phyloP scores from a whole-genome alignment of 2,329 filamentous ascomycete genomes.

The Mollisia scopiformis region DNA sequence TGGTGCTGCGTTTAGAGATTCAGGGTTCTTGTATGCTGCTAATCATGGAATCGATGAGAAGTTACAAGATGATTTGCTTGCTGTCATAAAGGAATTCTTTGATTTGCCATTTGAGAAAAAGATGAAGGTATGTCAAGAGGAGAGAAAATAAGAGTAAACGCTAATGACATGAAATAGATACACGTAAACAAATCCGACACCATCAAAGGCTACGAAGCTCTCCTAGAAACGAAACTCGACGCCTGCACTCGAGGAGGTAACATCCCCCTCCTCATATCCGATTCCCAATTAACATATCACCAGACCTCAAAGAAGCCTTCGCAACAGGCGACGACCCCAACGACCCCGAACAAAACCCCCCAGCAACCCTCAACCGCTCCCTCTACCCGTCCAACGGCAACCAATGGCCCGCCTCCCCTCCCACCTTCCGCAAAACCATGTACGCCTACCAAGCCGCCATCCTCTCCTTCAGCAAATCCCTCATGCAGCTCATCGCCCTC shows the following conservation, averaged over 20 bases:
- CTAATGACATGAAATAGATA: neutral
- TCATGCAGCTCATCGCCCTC: slow-evolving; percentile 55
- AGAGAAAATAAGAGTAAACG: neutral
- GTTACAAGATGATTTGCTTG: slow-evolving; percentile 17
- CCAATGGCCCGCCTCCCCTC: slow-evolving; percentile 77
- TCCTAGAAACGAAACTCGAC: slow-evolving; percentile 35
- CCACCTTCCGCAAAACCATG: slow-evolving; percentile 47
- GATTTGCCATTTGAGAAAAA: slow-evolving; percentile 29
- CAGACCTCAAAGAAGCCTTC: slow-evolving; percentile 48
- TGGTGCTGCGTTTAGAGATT: slow-evolving; percentile 7
- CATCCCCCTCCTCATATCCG: slow-evolving; percentile 13
- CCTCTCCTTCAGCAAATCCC: slow-evolving; percentile 49
- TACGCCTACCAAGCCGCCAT: slow-evolving; percentile 48
- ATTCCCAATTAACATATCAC: slow-evolving; percentile 30
- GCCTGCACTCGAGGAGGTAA: slow-evolving; percentile 13
- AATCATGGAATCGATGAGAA: slow-evolving; percentile 41
- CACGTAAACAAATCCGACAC: slow-evolving; percentile 29
- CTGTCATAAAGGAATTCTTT: slow-evolving; percentile 21
- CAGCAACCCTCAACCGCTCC: slow-evolving; percentile 41
- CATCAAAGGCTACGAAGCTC: slow-evolving; percentile 46
- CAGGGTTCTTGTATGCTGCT: slow-evolving; percentile 46
- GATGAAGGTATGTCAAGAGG: slow-evolving; percentile 39
- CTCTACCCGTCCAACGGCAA: slow-evolving; percentile 92
- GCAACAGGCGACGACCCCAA: slow-evolving; percentile 41
- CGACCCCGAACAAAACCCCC: slow-evolving; percentile 43